These are phyloP conservation scores for Hortaea sp. DNA, from an alignment of 2,329 filamentous ascomycete genomes.

Conservation along the genomic window DNA sequence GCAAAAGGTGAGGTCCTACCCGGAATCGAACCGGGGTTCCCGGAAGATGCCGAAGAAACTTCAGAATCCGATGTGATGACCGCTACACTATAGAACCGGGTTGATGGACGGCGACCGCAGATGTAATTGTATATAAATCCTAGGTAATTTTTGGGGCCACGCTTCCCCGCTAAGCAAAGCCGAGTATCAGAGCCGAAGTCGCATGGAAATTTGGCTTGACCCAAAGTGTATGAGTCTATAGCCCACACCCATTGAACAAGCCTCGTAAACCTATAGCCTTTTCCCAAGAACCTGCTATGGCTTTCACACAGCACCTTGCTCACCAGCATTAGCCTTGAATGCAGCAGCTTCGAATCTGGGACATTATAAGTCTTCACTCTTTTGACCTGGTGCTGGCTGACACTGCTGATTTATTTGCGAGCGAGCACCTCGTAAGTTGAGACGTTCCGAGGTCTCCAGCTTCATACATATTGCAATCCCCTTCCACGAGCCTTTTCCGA, in stretches of 20 bases:
- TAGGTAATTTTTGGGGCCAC: no score
- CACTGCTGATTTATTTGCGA: conserved; percentile 15
- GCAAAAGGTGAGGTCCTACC: conserved; percentile 2
- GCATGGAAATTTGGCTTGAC: no score
- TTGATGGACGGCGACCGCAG: background rate
- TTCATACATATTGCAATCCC: background rate
- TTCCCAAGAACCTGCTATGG: no score
- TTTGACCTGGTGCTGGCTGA: conserved; percentile 17
- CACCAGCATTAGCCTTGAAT: conserved; percentile 8
- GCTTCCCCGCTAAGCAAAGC: no score
- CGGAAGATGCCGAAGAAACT: background rate
- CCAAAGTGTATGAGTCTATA: no score
- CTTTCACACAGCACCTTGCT: no score
- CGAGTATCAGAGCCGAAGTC: no score
- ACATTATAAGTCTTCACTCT: conserved; percentile 18
- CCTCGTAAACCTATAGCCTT: no score
- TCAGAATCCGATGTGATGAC: conserved; percentile 7
- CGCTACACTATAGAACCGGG: conserved; percentile 5
- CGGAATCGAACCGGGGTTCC: conserved; percentile 7
- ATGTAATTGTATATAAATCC: background rate
- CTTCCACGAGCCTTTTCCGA: background rate
- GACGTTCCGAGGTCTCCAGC: background rate
- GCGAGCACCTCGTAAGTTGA: conserved; percentile 20
- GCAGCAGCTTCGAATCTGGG: conserved; percentile 22
- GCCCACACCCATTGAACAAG: no score